Percentiles rank a stretch among this genome's conserved stretches.
Evolutionary conservation across 106 monocot genomes (phyloP).

Genomic region (Cymbidium sinense): DNA sequence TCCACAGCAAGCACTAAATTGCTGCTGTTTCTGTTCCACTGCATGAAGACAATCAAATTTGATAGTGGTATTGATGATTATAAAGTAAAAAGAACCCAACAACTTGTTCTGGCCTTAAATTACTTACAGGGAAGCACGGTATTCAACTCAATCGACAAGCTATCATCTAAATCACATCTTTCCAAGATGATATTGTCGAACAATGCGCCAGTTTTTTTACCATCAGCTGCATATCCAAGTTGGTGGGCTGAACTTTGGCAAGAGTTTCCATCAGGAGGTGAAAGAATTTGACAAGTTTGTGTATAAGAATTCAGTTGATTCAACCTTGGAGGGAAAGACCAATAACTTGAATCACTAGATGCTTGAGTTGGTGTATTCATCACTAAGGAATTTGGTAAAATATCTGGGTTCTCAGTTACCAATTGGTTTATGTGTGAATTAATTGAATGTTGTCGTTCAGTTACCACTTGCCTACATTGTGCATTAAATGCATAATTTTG

Average conservation of each 20-base stretch:
- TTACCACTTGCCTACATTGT: background rate
- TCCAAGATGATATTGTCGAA: background rate
- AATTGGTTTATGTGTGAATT: background rate
- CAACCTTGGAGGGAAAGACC: background rate
- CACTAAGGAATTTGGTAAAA: background rate
- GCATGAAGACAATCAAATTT: background rate
- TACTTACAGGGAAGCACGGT: background rate
- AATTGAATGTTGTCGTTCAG: slow-evolving; percentile 4
- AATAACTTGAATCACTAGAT: background rate
- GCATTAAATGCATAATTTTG: background rate
- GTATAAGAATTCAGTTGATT: slow-evolving; percentile 4
- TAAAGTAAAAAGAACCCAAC: background rate
- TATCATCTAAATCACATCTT: background rate
- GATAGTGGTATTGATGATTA: background rate
- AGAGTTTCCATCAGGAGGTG: background rate
- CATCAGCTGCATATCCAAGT: background rate
- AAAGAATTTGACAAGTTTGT: background rate
- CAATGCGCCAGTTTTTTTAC: background rate
- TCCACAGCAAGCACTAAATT: background rate
- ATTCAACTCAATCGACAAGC: background rate
- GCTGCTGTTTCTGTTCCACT: slow-evolving; percentile 3
- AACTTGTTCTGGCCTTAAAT: background rate
- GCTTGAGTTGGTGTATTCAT: background rate
- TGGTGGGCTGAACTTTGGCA: background rate
- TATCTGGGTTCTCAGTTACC: background rate